Conservation (phyloP, 2,329 filamentous ascomycete species). For the Xylariales sp. region DNA sequence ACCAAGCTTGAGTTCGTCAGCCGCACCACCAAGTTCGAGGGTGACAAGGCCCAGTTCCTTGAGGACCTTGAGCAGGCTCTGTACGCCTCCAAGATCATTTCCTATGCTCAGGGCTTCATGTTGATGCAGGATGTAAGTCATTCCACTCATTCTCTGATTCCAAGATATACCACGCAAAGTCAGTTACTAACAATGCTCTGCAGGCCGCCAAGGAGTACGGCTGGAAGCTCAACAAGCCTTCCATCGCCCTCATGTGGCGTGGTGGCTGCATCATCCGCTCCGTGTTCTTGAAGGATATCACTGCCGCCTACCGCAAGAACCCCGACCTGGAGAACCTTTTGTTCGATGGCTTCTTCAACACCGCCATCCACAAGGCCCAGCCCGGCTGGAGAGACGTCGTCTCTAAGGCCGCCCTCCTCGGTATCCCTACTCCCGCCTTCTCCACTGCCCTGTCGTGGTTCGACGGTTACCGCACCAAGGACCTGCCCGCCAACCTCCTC, state of each 20-base stretch:
- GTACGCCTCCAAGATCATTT: conserved; percentile 99
- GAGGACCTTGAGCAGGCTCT: conserved; percentile 97
- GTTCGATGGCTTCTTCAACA: conserved; percentile 99
- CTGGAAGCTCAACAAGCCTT: conserved; percentile 99
- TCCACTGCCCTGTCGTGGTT: conserved; percentile 97
- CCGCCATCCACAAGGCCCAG: conserved; percentile 96
- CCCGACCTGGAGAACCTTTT: conserved; percentile 96
- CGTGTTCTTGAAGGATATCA: conserved; percentile 99
- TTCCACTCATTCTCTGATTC: neutral
- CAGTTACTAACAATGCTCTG: conserved; percentile 7
- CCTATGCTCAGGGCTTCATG: conserved; percentile 99
- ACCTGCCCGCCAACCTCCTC: conserved; percentile 95
- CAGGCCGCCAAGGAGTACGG: conserved; percentile 91
- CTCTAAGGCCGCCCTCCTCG: conserved; percentile 85
- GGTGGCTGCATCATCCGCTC: conserved; percentile 99
- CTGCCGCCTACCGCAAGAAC: conserved; percentile 89
- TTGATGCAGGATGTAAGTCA: conserved; percentile 88
- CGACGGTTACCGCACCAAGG: conserved; percentile 95
- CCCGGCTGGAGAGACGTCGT: conserved; percentile 88
- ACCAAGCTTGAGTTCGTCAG: conserved; percentile 70
- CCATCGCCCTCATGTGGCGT: conserved; percentile 99
- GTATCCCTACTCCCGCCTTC: conserved; percentile 95
- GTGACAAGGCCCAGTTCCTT: conserved; percentile 89
- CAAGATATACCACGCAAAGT: conserved; percentile 4
- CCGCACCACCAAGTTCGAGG: conserved; percentile 75